A percentile compares a stretch with the other conserved stretches of the same genome.
These are phyloP conservation scores for Thalia dealbata DNA, from an alignment of 176 grass and related monocot species.

Conservation along the genomic window DNA sequence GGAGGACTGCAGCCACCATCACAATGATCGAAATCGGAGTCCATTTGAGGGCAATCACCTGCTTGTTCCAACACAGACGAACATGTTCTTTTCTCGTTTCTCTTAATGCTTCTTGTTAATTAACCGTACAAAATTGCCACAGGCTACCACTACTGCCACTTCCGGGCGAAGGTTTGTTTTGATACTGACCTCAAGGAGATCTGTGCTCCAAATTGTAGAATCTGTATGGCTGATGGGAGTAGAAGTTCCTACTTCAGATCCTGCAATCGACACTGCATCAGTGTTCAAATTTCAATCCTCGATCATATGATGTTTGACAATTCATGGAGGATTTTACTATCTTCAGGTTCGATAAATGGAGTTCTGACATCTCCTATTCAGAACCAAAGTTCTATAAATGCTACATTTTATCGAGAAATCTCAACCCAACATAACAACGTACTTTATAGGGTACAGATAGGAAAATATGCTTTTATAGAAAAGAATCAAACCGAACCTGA, in stretches of 20 bases:
- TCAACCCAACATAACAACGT: too few species aligned
- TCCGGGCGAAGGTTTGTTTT: background rate
- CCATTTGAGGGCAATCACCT: slow-evolving; percentile 17
- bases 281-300: background rate
- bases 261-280: background rate
- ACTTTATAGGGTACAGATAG: too few species aligned
- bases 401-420: too few species aligned
- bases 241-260: slow-evolving; percentile 2
- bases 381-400: too few species aligned
- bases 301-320: too few species aligned
- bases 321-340: too few species aligned
- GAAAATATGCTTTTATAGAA: too few species aligned
- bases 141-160: background rate
- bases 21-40: background rate
- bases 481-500: slow-evolving; percentile 2
- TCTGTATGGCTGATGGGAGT: background rate
- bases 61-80: background rate
- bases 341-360: too few species aligned
- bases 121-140: background rate
- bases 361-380: too few species aligned
- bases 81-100: background rate
- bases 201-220: slow-evolving; percentile 1
- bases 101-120: background rate
- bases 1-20: background rate
- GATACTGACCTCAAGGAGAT: slow-evolving; percentile 17